These are phyloP conservation scores for Acacia crassicarpa DNA, from an alignment of 306 rosid genomes.

Conservation along the genomic window DNA sequence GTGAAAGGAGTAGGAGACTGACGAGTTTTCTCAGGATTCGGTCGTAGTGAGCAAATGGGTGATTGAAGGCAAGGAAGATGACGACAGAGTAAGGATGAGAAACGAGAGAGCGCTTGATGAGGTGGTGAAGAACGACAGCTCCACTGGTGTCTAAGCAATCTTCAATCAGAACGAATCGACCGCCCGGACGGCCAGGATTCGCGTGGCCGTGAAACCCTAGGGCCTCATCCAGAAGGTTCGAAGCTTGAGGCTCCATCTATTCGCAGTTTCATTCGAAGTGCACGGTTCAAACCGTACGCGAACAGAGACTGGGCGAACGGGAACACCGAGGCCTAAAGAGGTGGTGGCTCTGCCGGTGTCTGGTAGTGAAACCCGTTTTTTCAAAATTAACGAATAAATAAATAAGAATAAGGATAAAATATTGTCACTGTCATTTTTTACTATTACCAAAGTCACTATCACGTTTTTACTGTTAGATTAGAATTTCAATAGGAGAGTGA, in stretches of 20 bases:
- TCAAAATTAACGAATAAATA: no score
- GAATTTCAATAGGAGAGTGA: no score
- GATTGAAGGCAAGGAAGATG: conserved; percentile 72
- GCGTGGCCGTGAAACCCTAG: conserved; percentile 43
- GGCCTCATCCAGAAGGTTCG: conserved; percentile 68
- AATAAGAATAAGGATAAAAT: no score
- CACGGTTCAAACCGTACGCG: neutral
- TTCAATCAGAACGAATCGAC: conserved; percentile 63
- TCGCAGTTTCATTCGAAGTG: neutral
- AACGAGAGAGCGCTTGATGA: conserved; percentile 67
- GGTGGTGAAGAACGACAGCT: conserved; percentile 83
- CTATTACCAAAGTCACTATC: no score
- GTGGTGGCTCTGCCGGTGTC: neutral
- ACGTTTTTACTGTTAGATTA: no score
- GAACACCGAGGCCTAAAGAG: neutral
- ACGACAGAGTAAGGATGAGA: conserved; percentile 53
- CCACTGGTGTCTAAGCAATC: conserved; percentile 83
- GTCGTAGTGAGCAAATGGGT: conserved; percentile 76
- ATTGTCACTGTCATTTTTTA: no score
- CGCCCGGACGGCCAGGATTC: conserved; percentile 39
- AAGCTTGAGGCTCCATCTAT: conserved; percentile 45
- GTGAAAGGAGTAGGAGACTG: conserved; percentile 10
- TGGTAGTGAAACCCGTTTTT: no score
- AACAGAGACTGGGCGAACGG: neutral
- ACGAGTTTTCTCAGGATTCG: conserved; percentile 86